A percentile compares a stretch with the other conserved stretches of the same genome.
Conservation (phyloP, 2,329 filamentous ascomycete species). For the Leptosphaerulina australis region DNA sequence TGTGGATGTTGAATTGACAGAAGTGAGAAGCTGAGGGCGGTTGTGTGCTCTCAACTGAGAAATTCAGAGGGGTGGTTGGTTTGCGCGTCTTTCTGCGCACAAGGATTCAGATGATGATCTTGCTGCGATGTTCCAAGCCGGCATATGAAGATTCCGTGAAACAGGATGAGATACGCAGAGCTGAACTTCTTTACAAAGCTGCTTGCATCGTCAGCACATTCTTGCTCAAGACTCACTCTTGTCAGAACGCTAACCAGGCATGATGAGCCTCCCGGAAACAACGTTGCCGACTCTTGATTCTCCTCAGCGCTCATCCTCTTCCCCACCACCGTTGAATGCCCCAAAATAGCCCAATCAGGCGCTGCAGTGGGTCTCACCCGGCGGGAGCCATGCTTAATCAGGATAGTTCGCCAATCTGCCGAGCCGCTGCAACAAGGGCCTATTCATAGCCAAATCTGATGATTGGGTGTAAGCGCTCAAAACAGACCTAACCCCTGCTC, state of each 20-base stretch:
- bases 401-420: conserved; percentile 11
- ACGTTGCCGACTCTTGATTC: not conserved
- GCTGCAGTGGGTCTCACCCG: conserved; percentile 8
- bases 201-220: conserved; percentile 3
- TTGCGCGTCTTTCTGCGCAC: not conserved
- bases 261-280: conserved; percentile 18
- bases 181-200: conserved; percentile 1
- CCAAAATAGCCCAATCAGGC: conserved; percentile 23
- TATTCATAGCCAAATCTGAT: not conserved
- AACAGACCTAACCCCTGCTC: not conserved
- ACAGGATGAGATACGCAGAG: conserved; percentile 1
- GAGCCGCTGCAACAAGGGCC: conserved; percentile 7
- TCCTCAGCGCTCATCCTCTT: conserved; percentile 3
- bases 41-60: conserved; percentile 1
- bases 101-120: not conserved
- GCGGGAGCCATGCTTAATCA: conserved; percentile 4
- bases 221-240: not conserved
- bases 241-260: not conserved
- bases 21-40: conserved; percentile 7
- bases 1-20: conserved; percentile 8
- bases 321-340: conserved; percentile 3
- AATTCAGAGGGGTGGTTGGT: not conserved
- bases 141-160: conserved; percentile 3
- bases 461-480: not conserved
- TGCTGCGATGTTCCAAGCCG: not conserved